Conservation (phyloP, 176 grass and related monocot genomes). For the Avena eriantha region DNA sequence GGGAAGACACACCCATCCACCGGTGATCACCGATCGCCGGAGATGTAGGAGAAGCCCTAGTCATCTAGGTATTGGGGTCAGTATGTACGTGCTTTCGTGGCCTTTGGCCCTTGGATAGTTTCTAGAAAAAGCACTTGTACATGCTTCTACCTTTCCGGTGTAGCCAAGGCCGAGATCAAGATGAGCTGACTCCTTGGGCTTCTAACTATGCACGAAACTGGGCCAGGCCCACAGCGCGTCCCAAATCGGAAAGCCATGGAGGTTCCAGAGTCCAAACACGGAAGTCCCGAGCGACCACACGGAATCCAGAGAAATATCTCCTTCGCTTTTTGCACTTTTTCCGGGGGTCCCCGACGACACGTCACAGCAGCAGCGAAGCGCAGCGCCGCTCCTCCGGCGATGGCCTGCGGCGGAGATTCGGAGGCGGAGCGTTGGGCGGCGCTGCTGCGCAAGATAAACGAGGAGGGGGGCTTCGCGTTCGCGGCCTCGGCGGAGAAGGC, state of each 20-base stretch:
- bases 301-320: conserved; percentile 52
- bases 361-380: neutral
- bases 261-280: neutral
- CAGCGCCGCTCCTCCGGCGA: neutral
- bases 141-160: neutral
- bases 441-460: conserved; percentile 68
- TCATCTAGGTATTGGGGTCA: too few species aligned
- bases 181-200: neutral
- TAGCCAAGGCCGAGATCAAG: neutral
- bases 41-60: too few species aligned
- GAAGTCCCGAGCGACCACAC: conserved; percentile 30
- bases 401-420: conserved; percentile 37
- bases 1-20: too few species aligned
- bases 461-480: conserved; percentile 84
- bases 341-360: neutral
- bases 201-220: neutral
- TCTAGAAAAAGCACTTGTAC: too few species aligned
- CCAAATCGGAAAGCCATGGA: neutral
- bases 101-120: too few species aligned
- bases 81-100: too few species aligned
- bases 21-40: too few species aligned
- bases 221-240: neutral
- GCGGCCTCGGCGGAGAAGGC: conserved; percentile 78
- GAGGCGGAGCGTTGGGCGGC: conserved; percentile 46
- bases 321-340: conserved; percentile 40